Percentiles rank a stretch among this genome's conserved stretches.
These are phyloP conservation scores for Neonectria faginata DNA, from an alignment of 2,329 filamentous ascomycete genomes.

Conservation along the genomic window DNA sequence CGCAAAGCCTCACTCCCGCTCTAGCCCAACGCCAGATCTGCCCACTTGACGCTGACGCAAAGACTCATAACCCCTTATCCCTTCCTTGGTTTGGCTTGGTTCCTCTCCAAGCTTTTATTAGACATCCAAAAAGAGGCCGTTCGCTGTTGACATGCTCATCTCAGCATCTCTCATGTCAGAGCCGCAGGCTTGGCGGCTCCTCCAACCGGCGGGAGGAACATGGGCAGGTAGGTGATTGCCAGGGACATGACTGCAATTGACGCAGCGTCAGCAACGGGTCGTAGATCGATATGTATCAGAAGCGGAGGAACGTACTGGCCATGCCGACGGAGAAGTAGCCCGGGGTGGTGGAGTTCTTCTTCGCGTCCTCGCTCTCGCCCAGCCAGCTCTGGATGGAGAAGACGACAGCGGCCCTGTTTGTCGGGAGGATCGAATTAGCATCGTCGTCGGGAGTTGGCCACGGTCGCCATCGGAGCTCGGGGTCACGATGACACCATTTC, in stretches of 20 bases:
- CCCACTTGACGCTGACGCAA: neutral
- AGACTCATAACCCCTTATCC: neutral
- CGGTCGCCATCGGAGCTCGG: neutral
- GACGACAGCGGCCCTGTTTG: slow-evolving; percentile 75
- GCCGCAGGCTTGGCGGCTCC: slow-evolving; percentile 46
- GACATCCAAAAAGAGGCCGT: neutral
- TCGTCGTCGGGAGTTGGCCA: slow-evolving; percentile 22
- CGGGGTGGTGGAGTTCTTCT: slow-evolving; percentile 75
- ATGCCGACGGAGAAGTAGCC: slow-evolving; percentile 79
- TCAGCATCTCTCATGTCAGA: slow-evolving; percentile 33
- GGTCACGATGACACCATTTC: slow-evolving; percentile 19
- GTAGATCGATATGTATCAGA: neutral
- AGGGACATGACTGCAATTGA: slow-evolving; percentile 68
- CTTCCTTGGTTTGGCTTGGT: neutral
- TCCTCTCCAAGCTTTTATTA: neutral
- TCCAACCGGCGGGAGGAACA: slow-evolving; percentile 60
- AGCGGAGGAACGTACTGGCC: slow-evolving; percentile 69
- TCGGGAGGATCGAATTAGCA: slow-evolving; percentile 5
- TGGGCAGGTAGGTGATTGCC: slow-evolving; percentile 62
- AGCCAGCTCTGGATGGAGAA: slow-evolving; percentile 83
- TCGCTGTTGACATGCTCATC: neutral
- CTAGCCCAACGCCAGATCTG: slow-evolving; percentile 1
- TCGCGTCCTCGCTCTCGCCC: slow-evolving; percentile 76
- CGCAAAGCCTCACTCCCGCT: slow-evolving; percentile 3
- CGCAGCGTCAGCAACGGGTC: slow-evolving; percentile 26